Evolutionary conservation across 768 basidiomycete genomes (phyloP), one percentile per base, ranked within the genome.

Genomic region (Piloderma croceum): DNA sequence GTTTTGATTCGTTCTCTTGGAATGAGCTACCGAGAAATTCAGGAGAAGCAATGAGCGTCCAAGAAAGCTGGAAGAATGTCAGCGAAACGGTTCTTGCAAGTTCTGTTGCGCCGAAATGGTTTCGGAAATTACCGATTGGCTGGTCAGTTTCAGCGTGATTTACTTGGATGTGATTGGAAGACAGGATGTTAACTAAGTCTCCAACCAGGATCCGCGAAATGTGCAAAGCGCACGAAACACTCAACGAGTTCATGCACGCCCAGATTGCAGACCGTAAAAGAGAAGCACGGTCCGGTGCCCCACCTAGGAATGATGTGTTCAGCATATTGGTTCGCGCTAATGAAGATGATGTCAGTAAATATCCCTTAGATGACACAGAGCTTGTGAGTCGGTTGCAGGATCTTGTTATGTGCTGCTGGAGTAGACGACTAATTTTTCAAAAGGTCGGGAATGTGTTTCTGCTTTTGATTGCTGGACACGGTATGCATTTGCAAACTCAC

Each of bases 381-480:
- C 42, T 74, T 38, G 70, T 69, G 34, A 20, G 61, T 48, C 22
- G 40, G 29, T 20, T 34, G 22, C 40, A 7, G 6, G 19, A 31
- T 17, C 5, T 3, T n/a, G n/a, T n/a, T n/a, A n/a, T n/a, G n/a
- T n/a, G n/a, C n/a, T n/a, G n/a, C n/a, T n/a, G n/a, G n/a, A n/a
- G n/a, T 23, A 19, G 27, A 34, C 3, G 27, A 13, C 33, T 27
- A 41, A 22, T n/a, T 38, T 18, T 29, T 41, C 7, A 6, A 7
- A n/a, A 75, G 74, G 72, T 76, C 35, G 76, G 75, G 5, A 79
- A 78, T 36, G 50, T 75, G 1, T 78, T 67, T 45, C 47, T 68
- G 9, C 60, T 76, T 51, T 57, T 82, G 18, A 71, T 80, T 29
- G 77, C 79, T 32, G 79, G 80, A 10, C 75, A 79, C 52, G 78